These are phyloP conservation scores for Fusarium scirpi DNA, from an alignment of 2,329 filamentous ascomycete species.

Conservation along the genomic window DNA sequence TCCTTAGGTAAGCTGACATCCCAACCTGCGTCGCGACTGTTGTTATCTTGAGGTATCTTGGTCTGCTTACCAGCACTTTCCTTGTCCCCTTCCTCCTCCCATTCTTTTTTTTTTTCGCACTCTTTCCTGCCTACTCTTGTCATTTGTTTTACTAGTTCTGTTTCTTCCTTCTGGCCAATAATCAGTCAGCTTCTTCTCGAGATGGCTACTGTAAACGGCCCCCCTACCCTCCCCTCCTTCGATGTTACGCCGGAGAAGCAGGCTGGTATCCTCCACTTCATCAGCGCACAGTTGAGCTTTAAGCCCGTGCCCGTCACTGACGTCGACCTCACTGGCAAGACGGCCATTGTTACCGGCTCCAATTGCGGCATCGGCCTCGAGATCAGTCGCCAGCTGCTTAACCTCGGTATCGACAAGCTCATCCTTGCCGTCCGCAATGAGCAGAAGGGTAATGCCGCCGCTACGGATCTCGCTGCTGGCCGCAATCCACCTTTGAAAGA, in stretches of 20 bases:
- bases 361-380: conserved; percentile 2
- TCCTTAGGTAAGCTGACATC: too few species aligned
- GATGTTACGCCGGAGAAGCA: not conserved
- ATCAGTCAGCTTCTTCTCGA: too few species aligned
- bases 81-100: accelerated
- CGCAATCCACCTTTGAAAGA: conserved; percentile 10
- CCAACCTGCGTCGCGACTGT: too few species aligned
- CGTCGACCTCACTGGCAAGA: not conserved
- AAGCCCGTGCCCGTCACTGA: not conserved
- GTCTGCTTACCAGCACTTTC: too few species aligned
- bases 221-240: not conserved
- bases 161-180: too few species aligned
- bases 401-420: conserved; percentile 49
- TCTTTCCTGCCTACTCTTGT: too few species aligned
- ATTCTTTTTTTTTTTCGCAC: accelerated
- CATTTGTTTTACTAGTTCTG: too few species aligned
- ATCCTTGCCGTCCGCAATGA: conserved; percentile 56
- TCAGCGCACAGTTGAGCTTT: not conserved
- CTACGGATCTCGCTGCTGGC: conserved; percentile 1
- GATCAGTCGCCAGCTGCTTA: not conserved
- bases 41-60: too few species aligned
- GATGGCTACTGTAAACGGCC: too few species aligned
- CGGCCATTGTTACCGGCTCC: not conserved
- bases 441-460: conserved; percentile 47
- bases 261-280: not conserved